Evolutionary conservation across 306 rosid genomes (phyloP), one percentile per base, ranked within the genome.

Genomic region (Medicago ruthenica): DNA sequence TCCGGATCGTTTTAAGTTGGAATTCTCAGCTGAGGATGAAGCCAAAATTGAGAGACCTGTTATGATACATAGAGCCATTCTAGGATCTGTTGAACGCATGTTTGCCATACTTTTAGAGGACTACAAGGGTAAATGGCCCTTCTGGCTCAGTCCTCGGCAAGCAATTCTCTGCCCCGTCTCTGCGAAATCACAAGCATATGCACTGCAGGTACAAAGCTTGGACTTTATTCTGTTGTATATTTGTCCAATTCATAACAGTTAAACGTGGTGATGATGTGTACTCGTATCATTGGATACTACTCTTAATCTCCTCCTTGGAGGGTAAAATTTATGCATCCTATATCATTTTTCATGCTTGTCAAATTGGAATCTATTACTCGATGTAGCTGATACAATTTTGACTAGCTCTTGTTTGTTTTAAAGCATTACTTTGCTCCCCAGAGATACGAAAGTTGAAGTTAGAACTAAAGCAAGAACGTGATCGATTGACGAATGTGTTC

Each of bases 141-240:
- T 94, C 81, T 94, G 98, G 97, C 97, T 94, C 66, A 94, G 97
- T 86, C 97, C 98, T 63, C 98, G 96, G 58, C 98, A 94, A 83
- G 91, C 96, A 1, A 90, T 94, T 87, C 86, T 94, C 51, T 94
- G 98, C 85, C 96, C 97, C 0, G 96, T 94, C 79, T 91, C 98
- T 1, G 96, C 90, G 78, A 91, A 91, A 79, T 91, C 97, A 73
- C 89, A 89, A 80, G 67, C 93, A 21, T 94, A 91, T 51, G 96
- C 97, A 15, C 61, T 84, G 11, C 50, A 82, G 98, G 96, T 91
- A 85, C 44, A 63, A 62, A 44, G 2, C 70, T 59, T 27, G 62
- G 37, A 78, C 66, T 59, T 59, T 71, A 18, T 57, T 53, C 59
- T 63, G 22, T 62, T 9, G 37, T 51, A 18, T 68, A 13, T 69